Evolutionary conservation across 2,329 filamentous ascomycete genomes (phyloP).

Genomic region (Reticulascus tulasneorum): DNA sequence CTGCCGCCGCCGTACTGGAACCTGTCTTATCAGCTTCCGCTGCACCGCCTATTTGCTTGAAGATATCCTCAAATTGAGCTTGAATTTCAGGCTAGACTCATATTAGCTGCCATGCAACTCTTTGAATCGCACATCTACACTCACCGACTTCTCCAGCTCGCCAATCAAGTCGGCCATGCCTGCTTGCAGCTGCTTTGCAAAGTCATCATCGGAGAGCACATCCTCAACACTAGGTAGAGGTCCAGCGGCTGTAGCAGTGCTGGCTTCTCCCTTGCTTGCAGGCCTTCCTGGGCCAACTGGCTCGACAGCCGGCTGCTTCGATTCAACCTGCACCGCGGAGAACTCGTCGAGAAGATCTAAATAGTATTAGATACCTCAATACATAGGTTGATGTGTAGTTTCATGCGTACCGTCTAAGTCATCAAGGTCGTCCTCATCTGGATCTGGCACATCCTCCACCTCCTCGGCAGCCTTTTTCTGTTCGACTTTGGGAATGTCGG

Average conservation of each 20-base stretch:
- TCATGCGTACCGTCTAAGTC: conserved; percentile 77
- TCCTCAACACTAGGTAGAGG: conserved; percentile 28
- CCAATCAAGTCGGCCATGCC: conserved; percentile 83
- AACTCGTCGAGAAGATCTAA: conserved; percentile 92
- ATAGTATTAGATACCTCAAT: conserved; percentile 10
- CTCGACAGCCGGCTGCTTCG: conserved; percentile 28
- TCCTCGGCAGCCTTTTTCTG: conserved; percentile 20
- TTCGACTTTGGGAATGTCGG: conserved; percentile 13
- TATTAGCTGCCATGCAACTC: conserved; percentile 1
- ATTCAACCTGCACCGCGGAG: conserved; percentile 57
- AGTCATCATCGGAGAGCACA: conserved; percentile 65
- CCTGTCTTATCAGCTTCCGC: conserved; percentile 25
- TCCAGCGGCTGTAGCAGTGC: conserved; percentile 15
- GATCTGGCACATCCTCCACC: conserved; percentile 68
- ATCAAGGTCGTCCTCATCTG: conserved; percentile 87
- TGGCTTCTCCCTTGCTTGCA: too few relatives aligned
- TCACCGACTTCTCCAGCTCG: conserved; percentile 62
- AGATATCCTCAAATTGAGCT: conserved; percentile 72
- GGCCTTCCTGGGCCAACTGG: conserved; percentile 20
- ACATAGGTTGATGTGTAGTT: too few relatives aligned
- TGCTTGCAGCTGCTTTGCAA: conserved; percentile 80
- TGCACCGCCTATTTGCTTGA: conserved; percentile 65
- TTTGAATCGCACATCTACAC: too few relatives aligned
- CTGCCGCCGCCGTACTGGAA: conserved; percentile 16
- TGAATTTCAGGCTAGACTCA: conserved; percentile 62